phyloP scores from a whole-genome alignment of 2,329 filamentous ascomycete species.

The Juglanconis sp. region DNA sequence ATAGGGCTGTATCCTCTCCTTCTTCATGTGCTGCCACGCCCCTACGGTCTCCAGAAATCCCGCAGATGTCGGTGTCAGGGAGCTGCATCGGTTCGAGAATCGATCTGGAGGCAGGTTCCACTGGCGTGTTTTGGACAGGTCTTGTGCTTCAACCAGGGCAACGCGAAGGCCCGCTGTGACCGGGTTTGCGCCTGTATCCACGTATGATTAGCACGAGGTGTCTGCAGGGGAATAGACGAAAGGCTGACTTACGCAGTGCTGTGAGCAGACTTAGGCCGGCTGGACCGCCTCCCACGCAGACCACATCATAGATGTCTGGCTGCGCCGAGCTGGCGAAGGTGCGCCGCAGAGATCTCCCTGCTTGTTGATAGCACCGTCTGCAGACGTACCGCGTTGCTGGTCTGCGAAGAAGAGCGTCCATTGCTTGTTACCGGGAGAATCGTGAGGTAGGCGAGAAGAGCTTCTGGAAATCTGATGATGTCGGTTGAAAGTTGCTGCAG shows the following conservation, averaged over 20 bases:
- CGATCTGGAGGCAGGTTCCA: slow-evolving; percentile 64
- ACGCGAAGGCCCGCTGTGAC: slow-evolving; percentile 74
- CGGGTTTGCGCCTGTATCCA: slow-evolving; percentile 65
- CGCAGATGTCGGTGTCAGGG: slow-evolving; percentile 85
- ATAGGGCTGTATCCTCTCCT: slow-evolving; percentile 76
- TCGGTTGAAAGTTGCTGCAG: slow-evolving; percentile 3
- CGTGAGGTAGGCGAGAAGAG: neutral
- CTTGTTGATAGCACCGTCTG: slow-evolving; percentile 41
- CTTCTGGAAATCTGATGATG: neutral
- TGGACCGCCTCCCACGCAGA: slow-evolving; percentile 86
- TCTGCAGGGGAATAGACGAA: neutral
- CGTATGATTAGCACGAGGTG: neutral
- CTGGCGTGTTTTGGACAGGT: slow-evolving; percentile 65
- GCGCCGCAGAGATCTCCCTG: slow-evolving; percentile 31
- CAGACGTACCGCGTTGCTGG: slow-evolving; percentile 39
- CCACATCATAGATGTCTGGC: slow-evolving; percentile 85
- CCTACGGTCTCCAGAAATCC: slow-evolving; percentile 79
- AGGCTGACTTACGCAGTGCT: slow-evolving; percentile 61
- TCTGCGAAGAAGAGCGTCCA: slow-evolving; percentile 24
- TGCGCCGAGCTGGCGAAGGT: slow-evolving; percentile 39
- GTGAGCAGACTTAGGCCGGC: slow-evolving; percentile 81
- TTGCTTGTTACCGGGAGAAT: slow-evolving; percentile 5
- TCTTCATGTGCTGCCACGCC: slow-evolving; percentile 75
- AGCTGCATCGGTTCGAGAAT: slow-evolving; percentile 95
- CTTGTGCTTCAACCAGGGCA: slow-evolving; percentile 86